Base-by-base conservation (phyloP, 2,329 filamentous ascomycete species). In the Sclerotinia minor region DNA sequence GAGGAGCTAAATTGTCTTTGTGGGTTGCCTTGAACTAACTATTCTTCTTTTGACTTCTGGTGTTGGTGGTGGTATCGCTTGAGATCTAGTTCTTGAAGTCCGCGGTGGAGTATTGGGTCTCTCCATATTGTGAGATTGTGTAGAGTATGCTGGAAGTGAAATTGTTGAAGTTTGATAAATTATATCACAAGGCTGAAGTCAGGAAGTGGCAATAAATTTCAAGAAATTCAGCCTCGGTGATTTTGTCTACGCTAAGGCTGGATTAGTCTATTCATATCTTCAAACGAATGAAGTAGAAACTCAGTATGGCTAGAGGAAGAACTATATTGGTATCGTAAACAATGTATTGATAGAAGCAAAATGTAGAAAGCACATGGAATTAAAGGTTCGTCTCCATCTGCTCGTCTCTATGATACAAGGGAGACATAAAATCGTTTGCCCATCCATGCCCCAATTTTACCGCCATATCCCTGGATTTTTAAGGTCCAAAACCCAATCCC, bases 31-130 rank as follows among this genome's bases (percentile, higher is more conserved):
- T 58, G 2, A 6, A 75, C 83, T 75, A 75, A 87, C 85, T 68
- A 87, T 86, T 73, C 84, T 81, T 70, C 83, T 80, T 24, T 81
- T 83, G 15, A 83, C 81, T 70, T 85, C 84, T 6, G 85, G 84
- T 0, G 85, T 86, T 5, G 80, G 83, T 44, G 85, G 84, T 38
- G 83, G 82, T n/a, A 68, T 59, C 9, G 47, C 44, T 64, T 66
- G 38, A 15, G 64, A 47, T 29, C 45, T 49, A 11, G 60, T 47
- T 26, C n/a, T 29, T 13, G 58, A 24, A 24, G 58, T 58, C 5
- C 52, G 66, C 8, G 73, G 72, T 29, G 73, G 71, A n/a, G 72
- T 75, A 60, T 71, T 61, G 17, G 67, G 71, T 41, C 64, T 52
- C n/a, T 74, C 73, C 73, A 75, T 75, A 9, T 29, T 65, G 5